Base-by-base conservation (phyloP, 495 filamentous ascomycete genomes). In the Penicillium subrubescens region DNA sequence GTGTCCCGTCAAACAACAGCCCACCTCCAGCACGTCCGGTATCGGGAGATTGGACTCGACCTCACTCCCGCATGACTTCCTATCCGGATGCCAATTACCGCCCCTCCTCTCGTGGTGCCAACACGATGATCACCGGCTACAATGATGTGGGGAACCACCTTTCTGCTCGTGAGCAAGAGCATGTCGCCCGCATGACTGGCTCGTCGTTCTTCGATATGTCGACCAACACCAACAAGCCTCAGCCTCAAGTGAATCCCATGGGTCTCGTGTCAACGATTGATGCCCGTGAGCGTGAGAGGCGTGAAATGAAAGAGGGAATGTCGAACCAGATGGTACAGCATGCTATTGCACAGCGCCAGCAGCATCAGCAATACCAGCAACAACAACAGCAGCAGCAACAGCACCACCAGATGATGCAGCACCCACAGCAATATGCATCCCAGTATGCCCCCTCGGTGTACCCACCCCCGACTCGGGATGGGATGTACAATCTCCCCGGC, bases 91-190 rank as follows among this genome's bases (percentile, higher is more conserved):
- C 76, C 34, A 82, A 77, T 34, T 70, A 79, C 10, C 80, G 86
- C 4, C 86, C 85, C 15, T 78, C 74, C 25, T 87, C 85, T 48
- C 81, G 85, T 27, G 80, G 77, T 29, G 77, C 82, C 48, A 75
- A 68, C 50, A 75, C 67, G 51, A 68, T 83, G 69, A 74, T 83
- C 41, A 77, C 76, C 50, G 77, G 76, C 59, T 71, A 78, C 53
- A 78, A 73, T 51, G 89, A 92, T 60, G 65, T 86, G 34, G 84
- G 86, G n/a, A 82, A 81, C 3, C 86, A 89, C 60, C 85, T 97
- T 21, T 94, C 93, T 17, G 94, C 94, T n/a, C 89, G 91, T 8
- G 94, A 98, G 74, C 94, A 97, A 71, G 92, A 97, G 73, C 90
- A 96, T 70, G 88, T 98, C 33, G 91, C 94, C n/a, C 86, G 92